Base-by-base conservation (phyloP, 805 yeast species). In the Aciculoconidium aculeatum region DNA sequence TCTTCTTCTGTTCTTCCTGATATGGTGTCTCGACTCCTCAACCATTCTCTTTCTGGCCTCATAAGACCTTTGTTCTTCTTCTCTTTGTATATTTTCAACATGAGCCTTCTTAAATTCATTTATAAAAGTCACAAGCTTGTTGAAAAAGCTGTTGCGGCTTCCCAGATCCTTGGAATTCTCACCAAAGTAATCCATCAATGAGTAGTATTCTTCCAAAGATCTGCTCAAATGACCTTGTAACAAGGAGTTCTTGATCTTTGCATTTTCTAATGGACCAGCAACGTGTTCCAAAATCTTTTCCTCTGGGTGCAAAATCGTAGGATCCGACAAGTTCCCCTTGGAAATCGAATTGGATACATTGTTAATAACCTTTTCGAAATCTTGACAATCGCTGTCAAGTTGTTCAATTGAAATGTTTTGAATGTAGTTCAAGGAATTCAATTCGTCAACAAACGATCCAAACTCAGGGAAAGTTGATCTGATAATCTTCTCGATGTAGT, bases 401-500 rank as follows among this genome's bases (percentile, higher is more conserved):
- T 84, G 94, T 41, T 92, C 97, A 28, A 92, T 67, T 0, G 94
- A 77, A 7, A 87, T 59, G 40, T 82, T 86, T 5, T 84, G 71
- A 6, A 83, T 83, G 32, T 66, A 59, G 36, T 62, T 46, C 37
- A 80, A 65, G 28, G 78, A 64, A 41, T 67, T 55, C 48, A 82
- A 56, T 30, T 92, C 96, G 27, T 77, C 77, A n/a, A 80, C 65
- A 53, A 92, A 90, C 1, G 63, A 60, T 16, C 80, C 77, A 44
- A 77, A 69, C 23, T 84, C 84, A 1, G 96, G 95, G 53, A 85
- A 85, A 17, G 82, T 76, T 25, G 72, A 76, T 40, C 98, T 67
- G n/a, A 94, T 72, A 25, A 86, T 75, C 43, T 77, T 82, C 53
- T 92, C 98, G 31, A 94, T 86, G 53, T 88, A 88, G 51, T 94